Evolutionary conservation across 441 rosid genomes (phyloP).

Genomic region (Syzygium syzygioides): DNA sequence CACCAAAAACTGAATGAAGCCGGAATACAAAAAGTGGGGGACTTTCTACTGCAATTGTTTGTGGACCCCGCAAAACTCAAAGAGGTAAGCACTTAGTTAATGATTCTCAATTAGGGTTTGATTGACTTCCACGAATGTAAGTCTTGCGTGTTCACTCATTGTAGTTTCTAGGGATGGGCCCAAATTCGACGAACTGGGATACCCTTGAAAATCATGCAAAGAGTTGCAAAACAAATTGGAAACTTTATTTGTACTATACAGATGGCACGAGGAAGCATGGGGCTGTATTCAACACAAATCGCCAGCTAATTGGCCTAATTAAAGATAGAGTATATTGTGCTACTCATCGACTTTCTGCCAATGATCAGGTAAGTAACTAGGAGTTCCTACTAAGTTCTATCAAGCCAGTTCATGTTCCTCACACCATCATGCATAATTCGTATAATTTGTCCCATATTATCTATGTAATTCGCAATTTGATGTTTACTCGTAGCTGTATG

Average conservation of each 20-base stretch:
- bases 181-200: background rate
- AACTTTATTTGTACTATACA: background rate
- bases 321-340: background rate
- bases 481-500: background rate
- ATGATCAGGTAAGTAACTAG: background rate
- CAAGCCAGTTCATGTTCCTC: background rate
- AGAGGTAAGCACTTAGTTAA: background rate
- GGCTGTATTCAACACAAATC: background rate
- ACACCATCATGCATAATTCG: background rate
- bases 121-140: background rate
- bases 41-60: background rate
- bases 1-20: background rate
- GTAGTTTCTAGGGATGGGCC: background rate
- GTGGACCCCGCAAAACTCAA: background rate
- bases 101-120: background rate
- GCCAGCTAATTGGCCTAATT: background rate
- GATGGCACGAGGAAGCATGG: background rate
- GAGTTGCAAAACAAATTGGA: background rate
- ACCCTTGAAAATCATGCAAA: fast-evolving
- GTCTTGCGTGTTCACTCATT: background rate
- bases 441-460: background rate
- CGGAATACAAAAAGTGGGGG: background rate
- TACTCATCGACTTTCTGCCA: background rate
- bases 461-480: background rate
- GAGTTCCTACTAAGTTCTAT: background rate